These are phyloP conservation scores for Ogataea parapolymorpha DNA, from an alignment of 805 yeast species.

Conservation along the genomic window DNA sequence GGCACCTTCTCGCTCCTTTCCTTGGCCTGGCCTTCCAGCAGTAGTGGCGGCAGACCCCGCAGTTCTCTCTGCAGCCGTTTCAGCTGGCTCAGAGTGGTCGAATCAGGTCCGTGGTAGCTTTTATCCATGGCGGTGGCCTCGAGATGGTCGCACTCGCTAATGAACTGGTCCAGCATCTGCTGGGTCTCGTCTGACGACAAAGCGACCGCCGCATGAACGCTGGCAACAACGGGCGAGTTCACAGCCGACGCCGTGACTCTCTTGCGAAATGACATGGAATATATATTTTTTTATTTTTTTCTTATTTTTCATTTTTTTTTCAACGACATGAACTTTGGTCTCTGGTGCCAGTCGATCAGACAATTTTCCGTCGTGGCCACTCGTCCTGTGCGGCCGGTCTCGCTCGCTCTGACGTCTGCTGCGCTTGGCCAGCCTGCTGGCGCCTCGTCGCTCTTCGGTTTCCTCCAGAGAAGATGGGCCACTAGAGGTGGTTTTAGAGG, in stretches of 20 bases:
- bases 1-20: constrained; percentile 13
- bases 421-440: constrained; percentile 14
- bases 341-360: constrained; percentile 12
- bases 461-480: constrained; percentile 32
- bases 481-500: constrained; percentile 66
- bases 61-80: constrained; percentile 37
- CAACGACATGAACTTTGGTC: constrained; percentile 5
- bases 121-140: constrained; percentile 12
- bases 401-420: constrained; percentile 3
- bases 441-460: constrained; percentile 18
- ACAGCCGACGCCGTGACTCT: constrained; percentile 43
- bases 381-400: constrained; percentile 1
- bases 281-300: constrained; percentile 2
- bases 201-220: constrained; percentile 22
- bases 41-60: constrained; percentile 36
- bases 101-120: constrained; percentile 25
- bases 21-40: constrained; percentile 22
- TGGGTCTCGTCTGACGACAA: constrained; percentile 25
- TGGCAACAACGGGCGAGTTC: constrained; percentile 45
- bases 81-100: constrained; percentile 31
- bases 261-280: constrained; percentile 33
- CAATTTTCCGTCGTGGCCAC: constrained; percentile 10
- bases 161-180: constrained; percentile 24
- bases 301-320: constrained; percentile 1
- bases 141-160: constrained; percentile 22